These are phyloP conservation scores for Fusarium sp. DNA, from an alignment of 2,329 filamentous ascomycete species.

Conservation along the genomic window DNA sequence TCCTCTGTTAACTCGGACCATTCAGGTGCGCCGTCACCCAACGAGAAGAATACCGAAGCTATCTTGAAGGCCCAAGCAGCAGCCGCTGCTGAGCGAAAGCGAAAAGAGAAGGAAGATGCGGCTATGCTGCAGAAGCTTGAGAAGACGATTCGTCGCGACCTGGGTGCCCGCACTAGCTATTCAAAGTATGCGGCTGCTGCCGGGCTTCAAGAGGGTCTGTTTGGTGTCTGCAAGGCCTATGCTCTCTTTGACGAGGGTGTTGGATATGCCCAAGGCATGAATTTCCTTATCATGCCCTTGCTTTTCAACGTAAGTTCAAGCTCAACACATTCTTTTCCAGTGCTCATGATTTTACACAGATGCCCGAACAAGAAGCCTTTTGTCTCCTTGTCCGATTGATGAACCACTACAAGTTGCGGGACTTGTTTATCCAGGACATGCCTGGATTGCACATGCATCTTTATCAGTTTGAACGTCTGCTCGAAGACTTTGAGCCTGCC, in stretches of 20 bases:
- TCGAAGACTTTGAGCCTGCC: constrained; percentile 94
- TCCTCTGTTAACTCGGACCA: constrained; percentile 86
- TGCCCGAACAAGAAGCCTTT: constrained; percentile 98
- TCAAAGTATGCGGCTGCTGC: constrained; percentile 95
- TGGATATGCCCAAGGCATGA: constrained; percentile 98
- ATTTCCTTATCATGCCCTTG: constrained; percentile 96
- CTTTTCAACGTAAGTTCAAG: constrained; percentile 81
- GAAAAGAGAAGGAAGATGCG: constrained; percentile 82
- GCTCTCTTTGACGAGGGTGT: constrained; percentile 94
- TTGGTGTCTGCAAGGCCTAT: constrained; percentile 97
- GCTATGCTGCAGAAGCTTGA: constrained; percentile 83
- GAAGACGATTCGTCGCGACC: constrained; percentile 89
- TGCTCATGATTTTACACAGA: constrained; percentile 59
- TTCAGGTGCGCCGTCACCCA: constrained; percentile 71
- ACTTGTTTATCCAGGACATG: constrained; percentile 97
- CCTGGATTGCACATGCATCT: constrained; percentile 92
- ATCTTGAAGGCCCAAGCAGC: constrained; percentile 73
- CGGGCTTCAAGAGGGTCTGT: constrained; percentile 91
- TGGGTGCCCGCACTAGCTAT: constrained; percentile 93
- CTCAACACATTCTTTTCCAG: not conserved
- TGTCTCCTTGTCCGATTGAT: constrained; percentile 92
- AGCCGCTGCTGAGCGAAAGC: constrained; percentile 76
- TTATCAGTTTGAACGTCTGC: constrained; percentile 92
- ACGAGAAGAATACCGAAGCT: constrained; percentile 74
- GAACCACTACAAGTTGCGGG: constrained; percentile 94